Conservation (phyloP, 306 rosid genomes). For the Citrullus colocynthis region DNA sequence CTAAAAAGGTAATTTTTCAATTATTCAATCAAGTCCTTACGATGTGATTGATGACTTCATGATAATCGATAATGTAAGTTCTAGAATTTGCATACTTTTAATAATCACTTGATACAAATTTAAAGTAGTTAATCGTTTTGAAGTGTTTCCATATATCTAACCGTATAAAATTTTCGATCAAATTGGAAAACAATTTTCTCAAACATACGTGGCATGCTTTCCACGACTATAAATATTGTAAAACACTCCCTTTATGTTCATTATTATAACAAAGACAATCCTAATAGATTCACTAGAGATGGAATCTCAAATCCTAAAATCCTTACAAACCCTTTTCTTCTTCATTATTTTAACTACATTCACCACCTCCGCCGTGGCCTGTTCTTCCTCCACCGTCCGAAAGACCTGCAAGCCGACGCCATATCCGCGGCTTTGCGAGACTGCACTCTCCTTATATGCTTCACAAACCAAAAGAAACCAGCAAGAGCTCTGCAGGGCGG, state of each 20-base stretch:
- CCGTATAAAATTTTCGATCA: no score
- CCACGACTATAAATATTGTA: neutral
- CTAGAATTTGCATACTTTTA: no score
- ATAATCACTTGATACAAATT: no score
- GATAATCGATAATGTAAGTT: no score
- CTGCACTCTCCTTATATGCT: conserved; percentile 26
- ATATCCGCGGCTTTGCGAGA: conserved; percentile 32
- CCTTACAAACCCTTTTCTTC: neutral
- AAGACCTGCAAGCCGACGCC: conserved; percentile 33
- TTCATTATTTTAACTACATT: neutral
- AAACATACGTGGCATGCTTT: no score
- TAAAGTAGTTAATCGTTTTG: no score
- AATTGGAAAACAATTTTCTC: no score
- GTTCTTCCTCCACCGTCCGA: conserved; percentile 7
- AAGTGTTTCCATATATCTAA: no score
- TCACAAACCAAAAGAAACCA: conserved; percentile 26
- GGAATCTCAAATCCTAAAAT: neutral
- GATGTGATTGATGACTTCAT: no score
- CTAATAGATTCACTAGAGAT: neutral
- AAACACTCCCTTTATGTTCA: neutral
- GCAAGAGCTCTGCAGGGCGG: conserved; percentile 22
- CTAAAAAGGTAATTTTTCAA: no score
- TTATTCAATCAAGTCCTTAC: no score
- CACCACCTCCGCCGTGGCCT: neutral
- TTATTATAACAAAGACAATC: neutral